Base-by-base conservation (phyloP, 129 eudicot genomes). In the Pittosporum tobira region DNA sequence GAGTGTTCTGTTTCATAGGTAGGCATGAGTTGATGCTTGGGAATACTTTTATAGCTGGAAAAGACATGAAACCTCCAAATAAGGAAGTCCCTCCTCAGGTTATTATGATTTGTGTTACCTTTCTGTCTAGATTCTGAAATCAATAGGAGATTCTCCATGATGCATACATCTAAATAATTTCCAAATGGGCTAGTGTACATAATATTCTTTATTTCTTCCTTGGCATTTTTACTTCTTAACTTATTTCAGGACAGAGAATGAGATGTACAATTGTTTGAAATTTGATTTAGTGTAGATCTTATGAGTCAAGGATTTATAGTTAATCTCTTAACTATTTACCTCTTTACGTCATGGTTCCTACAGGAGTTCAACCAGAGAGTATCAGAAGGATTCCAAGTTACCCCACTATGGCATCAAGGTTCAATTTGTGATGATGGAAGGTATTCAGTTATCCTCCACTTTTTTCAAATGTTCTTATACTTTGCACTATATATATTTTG, bases 401-500 rank as follows among this genome's bases (percentile, higher is more conserved):
- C 94, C 42, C 98, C 98, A 72, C 73, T 91, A 50, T 91, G 98
- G 98, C 72, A 91, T 74, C 98, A 91, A 77, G 98, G 98, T 60
- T 91, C 53, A 43, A 87, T 91, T 36, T 57, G 81, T 68, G 94
- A 91, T 76, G 96, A 91, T 76, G 98, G 94, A 73, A 87, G 96
- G 98, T 83, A 45, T 70, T 31, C 34, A 54, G 52, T 48, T 73
- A n/a, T 43, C 26, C 34, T 8, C 14, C 14, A 19, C n/a, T 31
- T 26, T 22, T 15, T 55, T 16, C 3, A 1, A 6, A 34, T 34
- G 40, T 34, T 34, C 10, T 34, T 9, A 12, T 8, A 7, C 10
- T 12, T 34, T 34, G 40, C 40, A 34, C 13, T 34, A 34, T 34
- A 6, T 34, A 12, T 8, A 34, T 6, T 34, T 34, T 34, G 40